Evolutionary conservation across 2,329 filamentous ascomycete genomes (phyloP), one percentile per base, ranked within the genome.

Genomic region (Alternaria triticimaculans): DNA sequence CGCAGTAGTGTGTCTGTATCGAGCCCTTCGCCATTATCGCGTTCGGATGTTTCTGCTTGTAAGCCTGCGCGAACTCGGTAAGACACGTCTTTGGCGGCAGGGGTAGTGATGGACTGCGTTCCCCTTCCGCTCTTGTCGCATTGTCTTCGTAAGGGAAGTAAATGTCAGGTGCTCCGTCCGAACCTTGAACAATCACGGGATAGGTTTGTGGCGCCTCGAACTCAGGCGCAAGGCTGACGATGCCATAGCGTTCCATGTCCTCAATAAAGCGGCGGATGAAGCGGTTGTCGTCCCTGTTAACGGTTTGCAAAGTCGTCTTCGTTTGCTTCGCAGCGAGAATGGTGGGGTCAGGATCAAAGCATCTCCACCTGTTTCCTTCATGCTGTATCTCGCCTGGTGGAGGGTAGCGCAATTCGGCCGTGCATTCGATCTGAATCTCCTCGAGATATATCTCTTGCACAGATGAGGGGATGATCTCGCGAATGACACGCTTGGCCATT

Each of bases 11-110:
- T 1, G 72, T 75, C 2, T 55, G 68, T 20, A 75, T 70, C 0
- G 70, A 74, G 15, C 74, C 74, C 37, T 75, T 76, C 0, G 74
- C 71, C 64, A 75, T 66, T 23, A 76, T 72, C 0, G 68, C 72
- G 9, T 55, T 60, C 0, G 74, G 69, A 30, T 76, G 25, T 5
- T 71, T 63, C 11, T 67, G 45, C 25, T 74, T 72, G 56, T 63
- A 75, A 0, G 33, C 5, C 6, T 60, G 28, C 2, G 69, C 72
- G 26, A 76, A 76, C 2, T 76, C 73, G 8, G 33, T 1, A 0
- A 77, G 58, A 10, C 68, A 75, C 5, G 43, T 60, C 2, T 43
- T 49, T 1, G 64, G 41, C 5, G 74, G 73, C 0, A 77, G 33
- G 0, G 69, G 70, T 28, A 28, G 26, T 2, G 26, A 4, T 28